phyloP scores from a whole-genome alignment of 2,329 filamentous ascomycete species.

The Colletotrichum sansevieriae region DNA sequence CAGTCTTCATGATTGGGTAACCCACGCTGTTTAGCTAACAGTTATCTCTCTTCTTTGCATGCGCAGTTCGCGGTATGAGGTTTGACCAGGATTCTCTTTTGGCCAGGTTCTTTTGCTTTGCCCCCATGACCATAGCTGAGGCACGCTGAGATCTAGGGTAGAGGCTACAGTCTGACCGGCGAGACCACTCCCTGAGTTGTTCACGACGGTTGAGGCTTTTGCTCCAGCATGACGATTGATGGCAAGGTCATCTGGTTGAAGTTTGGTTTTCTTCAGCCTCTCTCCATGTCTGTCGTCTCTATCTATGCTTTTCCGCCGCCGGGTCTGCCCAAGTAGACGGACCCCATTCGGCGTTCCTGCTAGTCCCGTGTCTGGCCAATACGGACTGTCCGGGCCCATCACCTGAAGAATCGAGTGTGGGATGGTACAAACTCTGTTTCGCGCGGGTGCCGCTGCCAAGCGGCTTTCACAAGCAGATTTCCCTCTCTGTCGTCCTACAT shows the following conservation, averaged over 20 bases:
- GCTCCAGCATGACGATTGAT: conserved; percentile 3
- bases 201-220: background rate
- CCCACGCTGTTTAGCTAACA: conserved; percentile 33
- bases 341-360: conserved; percentile 14
- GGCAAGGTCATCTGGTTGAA: conserved; percentile 28
- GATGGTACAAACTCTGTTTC: conserved; percentile 38
- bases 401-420: conserved; percentile 32
- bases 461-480: conserved; percentile 37
- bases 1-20: conserved; percentile 27
- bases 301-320: conserved; percentile 11
- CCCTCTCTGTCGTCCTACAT: conserved; percentile 36
- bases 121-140: background rate
- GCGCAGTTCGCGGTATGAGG: conserved; percentile 15
- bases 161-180: conserved; percentile 16
- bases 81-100: conserved; percentile 14
- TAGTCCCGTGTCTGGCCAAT: conserved; percentile 30
- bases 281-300: background rate
- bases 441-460: conserved; percentile 41
- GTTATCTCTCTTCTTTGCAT: conserved; percentile 17
- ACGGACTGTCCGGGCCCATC: conserved; percentile 26
- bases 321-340: conserved; percentile 27
- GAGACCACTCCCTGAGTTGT: conserved; percentile 24
- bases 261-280: background rate
- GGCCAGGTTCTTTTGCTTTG: conserved; percentile 22
- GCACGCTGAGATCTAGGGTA: conserved; percentile 8